Evolutionary conservation across 192 early-diverging fungal genomes (phyloP), one percentile per base, ranked within the genome.

Genomic region (Backusella macrospora): DNA sequence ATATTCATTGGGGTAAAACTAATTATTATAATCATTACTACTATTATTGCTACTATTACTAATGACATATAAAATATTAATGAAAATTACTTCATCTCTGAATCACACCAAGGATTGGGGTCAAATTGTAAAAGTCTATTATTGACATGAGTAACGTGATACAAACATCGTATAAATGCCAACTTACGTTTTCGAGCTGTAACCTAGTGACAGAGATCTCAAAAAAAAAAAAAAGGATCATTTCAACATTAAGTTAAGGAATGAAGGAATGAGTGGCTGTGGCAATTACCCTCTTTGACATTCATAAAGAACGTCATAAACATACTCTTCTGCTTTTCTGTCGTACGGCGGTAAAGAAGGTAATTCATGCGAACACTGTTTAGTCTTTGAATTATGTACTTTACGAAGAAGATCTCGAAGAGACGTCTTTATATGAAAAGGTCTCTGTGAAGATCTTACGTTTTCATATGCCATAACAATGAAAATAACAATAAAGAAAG

Each of bases 51-150:
- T 45, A 64, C 0, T 38, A 23, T 44, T 45, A 44, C n/a, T 23
- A 38, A 10, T 39, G 52, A 15, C 15, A 7, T 2, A 34, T 34
- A 34, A 34, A 34, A 52, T 59, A 62, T n/a, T 59, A 21, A 62
- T 65, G 6, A 23, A 5, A 62, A 8, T 46, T 77, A 84, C 80
- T 70, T 78, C 70, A 82, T 76, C 43, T 82, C 23, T 10, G 34
- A 63, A 72, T 88, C 80, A 5, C 82, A 84, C 87, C 87, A 88
- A 44, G 86, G 81, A 62, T 77, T 72, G 2, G 87, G 87, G 49
- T 88, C 87, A 38, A 85, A 76, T 62, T 85, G 87, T 12, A 85
- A 65, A 0, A 88, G 66, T 23, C 80, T 82, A 62, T 43, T 5
- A 65, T 9, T 1, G 8, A n/a, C 13, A 16, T 68, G 15, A 72